Base-by-base conservation (phyloP, 257 asterid genomes). In the Coffea canephora region DNA sequence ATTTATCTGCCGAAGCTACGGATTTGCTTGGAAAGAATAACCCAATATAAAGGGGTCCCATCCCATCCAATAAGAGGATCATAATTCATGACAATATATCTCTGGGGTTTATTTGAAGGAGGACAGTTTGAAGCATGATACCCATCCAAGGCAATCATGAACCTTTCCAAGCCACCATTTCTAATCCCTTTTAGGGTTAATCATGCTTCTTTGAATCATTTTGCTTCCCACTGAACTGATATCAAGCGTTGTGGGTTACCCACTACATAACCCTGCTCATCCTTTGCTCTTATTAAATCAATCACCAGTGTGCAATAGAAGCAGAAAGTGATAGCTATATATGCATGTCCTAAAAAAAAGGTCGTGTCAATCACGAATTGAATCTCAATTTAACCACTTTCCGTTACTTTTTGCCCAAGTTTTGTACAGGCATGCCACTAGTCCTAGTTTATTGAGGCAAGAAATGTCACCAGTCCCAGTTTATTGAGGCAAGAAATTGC, bases 151-250 rank as follows among this genome's bases (percentile, higher is more conserved):
- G 54, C 41, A 74, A 84, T 68, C 45, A 84, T 78, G 75, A 79
- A 73, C 82, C 81, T 73, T 81, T 84, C 74, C 61, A 48, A 67
- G 74, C 84, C 74, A 27, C 25, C 46, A 16, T 78, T 82, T 79
- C 71, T 27, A 62, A 61, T 27, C 25, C 61, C 85, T 78, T 83
- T 80, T 80, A 54, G 67, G 31, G 50, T 70, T 74, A 83, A 81
- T 78, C 80, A 84, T 86, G 86, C 79, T 84, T 74, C 81, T 77
- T 80, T 71, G 57, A 80, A 86, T 84, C 86, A 84, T 86, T 82
- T 80, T 81, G 85, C 77, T 66, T 78, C 80, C 85, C 88, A 82
- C 84, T 78, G 16, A 7, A 82, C 84, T 78, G 16, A 7, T 68
- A 76, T 27, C 19, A 55, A 18, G 71, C 36, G 3, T 27, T 67